Conservation (phyloP, 2,329 filamentous ascomycete genomes). For the Pseudohalonectria lignicola region DNA sequence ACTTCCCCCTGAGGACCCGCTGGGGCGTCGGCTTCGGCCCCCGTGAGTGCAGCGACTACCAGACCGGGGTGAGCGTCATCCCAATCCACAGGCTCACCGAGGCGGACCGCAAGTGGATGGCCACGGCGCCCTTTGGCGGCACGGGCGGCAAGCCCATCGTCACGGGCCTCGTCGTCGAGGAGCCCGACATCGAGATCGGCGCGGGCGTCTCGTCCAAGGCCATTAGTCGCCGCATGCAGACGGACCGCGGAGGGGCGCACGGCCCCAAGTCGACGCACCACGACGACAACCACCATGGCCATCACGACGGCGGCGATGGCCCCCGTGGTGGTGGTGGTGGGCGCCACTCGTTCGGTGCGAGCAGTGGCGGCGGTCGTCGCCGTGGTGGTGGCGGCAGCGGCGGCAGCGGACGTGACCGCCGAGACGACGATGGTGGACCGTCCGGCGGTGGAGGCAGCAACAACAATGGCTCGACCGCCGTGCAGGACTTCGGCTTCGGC, state of each 20-base stretch:
- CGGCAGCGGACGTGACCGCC: background rate
- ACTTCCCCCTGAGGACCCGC: conserved; percentile 71
- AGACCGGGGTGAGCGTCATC: conserved; percentile 81
- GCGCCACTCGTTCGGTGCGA: conserved; percentile 4
- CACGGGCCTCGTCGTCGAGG: conserved; percentile 79
- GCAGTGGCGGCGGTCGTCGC: conserved; percentile 8
- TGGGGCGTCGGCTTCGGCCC: conserved; percentile 98
- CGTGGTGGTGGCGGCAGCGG: conserved; percentile 12
- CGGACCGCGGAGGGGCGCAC: conserved; percentile 53
- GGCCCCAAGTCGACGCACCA: conserved; percentile 51
- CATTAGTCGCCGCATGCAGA: conserved; percentile 59
- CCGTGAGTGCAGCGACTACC: conserved; percentile 93
- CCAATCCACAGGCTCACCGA: conserved; percentile 89
- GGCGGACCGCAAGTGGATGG: conserved; percentile 93
- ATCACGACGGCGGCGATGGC: conserved; percentile 11
- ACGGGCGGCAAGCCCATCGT: conserved; percentile 77
- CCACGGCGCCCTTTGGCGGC: conserved; percentile 86
- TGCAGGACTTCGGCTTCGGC: conserved; percentile 29
- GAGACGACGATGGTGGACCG: conserved; percentile 5
- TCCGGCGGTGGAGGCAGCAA: conserved; percentile 9
- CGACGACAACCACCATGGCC: conserved; percentile 15
- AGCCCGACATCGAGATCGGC: conserved; percentile 97
- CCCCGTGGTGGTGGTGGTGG: conserved; percentile 12
- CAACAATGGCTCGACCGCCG: conserved; percentile 11
- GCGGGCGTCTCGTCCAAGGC: conserved; percentile 94